A percentile compares a stretch with the other conserved stretches of the same genome.
phyloP scores from a whole-genome alignment of 768 basidiomycete species.

The Asterophora parasitica region DNA sequence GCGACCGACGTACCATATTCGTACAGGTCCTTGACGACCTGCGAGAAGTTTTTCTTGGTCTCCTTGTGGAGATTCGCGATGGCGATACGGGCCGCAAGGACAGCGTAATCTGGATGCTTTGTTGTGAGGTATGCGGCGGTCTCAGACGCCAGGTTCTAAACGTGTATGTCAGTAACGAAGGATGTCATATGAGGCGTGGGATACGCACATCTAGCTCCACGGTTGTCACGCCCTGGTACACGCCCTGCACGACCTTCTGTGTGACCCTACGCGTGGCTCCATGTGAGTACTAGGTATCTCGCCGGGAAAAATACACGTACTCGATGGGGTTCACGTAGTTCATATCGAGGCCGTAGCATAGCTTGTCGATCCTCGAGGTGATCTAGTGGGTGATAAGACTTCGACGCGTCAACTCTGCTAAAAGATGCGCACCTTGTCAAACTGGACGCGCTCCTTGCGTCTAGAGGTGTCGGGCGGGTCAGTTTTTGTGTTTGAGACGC shows the following conservation, averaged over 20 bases:
- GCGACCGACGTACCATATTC: conserved; percentile 58
- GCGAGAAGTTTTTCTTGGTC: conserved; percentile 95
- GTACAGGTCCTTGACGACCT: conserved; percentile 88
- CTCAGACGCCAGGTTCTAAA: conserved; percentile 93
- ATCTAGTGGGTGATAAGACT: conserved; percentile 45
- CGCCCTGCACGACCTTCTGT: conserved; percentile 89
- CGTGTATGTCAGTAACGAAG: not conserved
- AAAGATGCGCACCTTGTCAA: conserved; percentile 69
- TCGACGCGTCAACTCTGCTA: conserved; percentile 10
- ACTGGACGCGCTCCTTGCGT: conserved; percentile 89
- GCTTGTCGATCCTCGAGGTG: conserved; percentile 80
- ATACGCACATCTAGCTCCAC: conserved; percentile 88
- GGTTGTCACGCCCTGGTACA: conserved; percentile 95
- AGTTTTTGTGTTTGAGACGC: conserved; percentile 24
- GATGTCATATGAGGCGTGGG: not conserved
- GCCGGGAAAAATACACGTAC: conserved; percentile 34
- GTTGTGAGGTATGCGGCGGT: conserved; percentile 97
- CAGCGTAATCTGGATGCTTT: conserved; percentile 95
- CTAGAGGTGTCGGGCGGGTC: conserved; percentile 29
- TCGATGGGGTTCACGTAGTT: conserved; percentile 93
- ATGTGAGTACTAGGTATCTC: not conserved
- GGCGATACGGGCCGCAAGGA: conserved; percentile 97
- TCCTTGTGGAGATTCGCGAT: conserved; percentile 99
- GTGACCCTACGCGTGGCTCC: conserved; percentile 53
- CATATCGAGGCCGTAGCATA: conserved; percentile 93